These are phyloP conservation scores for Agarophyton chilense DNA, from an alignment of 23 red algal species.

Conservation along the genomic window DNA sequence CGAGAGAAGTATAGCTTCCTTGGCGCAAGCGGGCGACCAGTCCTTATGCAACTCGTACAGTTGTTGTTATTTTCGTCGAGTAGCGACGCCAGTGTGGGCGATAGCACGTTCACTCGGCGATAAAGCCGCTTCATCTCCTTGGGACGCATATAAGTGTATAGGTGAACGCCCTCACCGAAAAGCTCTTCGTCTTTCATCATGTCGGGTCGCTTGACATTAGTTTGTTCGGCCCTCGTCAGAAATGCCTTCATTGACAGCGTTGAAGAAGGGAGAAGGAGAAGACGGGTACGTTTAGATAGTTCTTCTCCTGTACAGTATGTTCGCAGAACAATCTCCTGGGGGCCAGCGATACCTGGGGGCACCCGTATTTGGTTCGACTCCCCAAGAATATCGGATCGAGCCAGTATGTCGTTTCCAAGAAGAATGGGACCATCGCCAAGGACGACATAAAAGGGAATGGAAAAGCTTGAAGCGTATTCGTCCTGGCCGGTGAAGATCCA, in stretches of 20 bases:
- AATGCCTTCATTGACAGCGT: no score
- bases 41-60: no score
- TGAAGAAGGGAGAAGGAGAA: no score
- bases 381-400: not conserved
- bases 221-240: no score
- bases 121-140: not conserved
- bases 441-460: not conserved
- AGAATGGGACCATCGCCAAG: constrained; percentile 3
- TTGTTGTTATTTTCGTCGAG: not conserved
- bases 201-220: no score
- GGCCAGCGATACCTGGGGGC: not conserved
- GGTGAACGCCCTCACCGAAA: not conserved
- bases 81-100: not conserved
- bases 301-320: no score
- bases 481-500: not conserved
- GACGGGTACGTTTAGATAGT: no score
- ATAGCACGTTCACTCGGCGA: not conserved
- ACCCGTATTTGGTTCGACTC: not conserved
- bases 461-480: no score
- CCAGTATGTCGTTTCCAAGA: not conserved
- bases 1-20: no score
- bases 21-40: no score
- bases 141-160: not conserved
- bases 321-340: not conserved
- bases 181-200: no score